Base-by-base conservation (phyloP, 305 asterid species). In the Stenogyne calaminthoides region DNA sequence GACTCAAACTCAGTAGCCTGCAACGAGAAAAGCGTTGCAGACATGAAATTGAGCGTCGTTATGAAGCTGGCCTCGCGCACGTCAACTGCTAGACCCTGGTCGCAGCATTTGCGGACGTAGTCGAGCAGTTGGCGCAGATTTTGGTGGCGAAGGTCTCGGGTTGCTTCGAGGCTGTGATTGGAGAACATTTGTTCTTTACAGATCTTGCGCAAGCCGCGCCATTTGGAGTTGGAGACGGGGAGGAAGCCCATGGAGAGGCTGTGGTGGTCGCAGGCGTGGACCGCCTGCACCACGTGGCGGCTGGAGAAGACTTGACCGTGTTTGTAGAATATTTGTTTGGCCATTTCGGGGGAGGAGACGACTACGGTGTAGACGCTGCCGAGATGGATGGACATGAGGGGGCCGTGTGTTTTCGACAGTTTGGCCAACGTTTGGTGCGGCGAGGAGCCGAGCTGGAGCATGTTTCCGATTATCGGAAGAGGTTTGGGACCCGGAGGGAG, bases 121-220 rank as follows among this genome's bases (percentile, higher is more conserved):
- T 65, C 61, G 52, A 65, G 57, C 51, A 74, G 72, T 3, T 74
- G 67, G 29, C 44, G 73, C 73, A 65, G 51, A 52, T 74, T 74
- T 29, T 65, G 29, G 36, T 16, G 11, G 9, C 78, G 72, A n/a
- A 65, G 67, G 18, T 8, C 52, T 32, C 44, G 27, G 16, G 67
- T n/a, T 52, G 39, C 57, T 44, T 74, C 78, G 25, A 74, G 12
- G 10, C 78, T 65, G 18, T 29, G 47, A 1, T 62, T 11, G 0
- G 76, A 29, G 42, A 73, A 73, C 72, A 73, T 73, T 15, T 64
- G 58, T 7, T 73, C 77, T 11, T 40, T 73, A 67, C 77, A 54
- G 7, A 73, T 39, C 2, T 66, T 55, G 3, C 78, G 78, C 60
- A 74, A 4, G 4, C 56, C 58, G 3, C 18, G n/a, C 56, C 56